These are phyloP conservation scores for Delitschia confertaspora DNA, from an alignment of 495 filamentous ascomycete species.

Conservation along the genomic window DNA sequence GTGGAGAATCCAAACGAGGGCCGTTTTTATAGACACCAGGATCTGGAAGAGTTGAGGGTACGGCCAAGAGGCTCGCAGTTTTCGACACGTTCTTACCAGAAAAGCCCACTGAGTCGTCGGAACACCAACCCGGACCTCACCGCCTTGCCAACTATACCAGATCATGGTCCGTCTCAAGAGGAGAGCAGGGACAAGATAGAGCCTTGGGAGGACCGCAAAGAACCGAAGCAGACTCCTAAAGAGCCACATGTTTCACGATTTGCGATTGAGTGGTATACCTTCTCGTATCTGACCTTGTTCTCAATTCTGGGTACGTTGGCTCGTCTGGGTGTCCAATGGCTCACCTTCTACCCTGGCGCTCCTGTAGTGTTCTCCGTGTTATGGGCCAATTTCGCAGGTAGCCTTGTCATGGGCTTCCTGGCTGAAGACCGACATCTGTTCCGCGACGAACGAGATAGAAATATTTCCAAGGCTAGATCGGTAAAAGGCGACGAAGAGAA, in stretches of 20 bases:
- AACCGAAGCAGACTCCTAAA: neutral
- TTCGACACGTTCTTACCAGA: neutral
- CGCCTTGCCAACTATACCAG: slow-evolving; percentile 14
- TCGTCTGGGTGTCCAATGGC: slow-evolving; percentile 68
- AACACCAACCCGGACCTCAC: slow-evolving; percentile 15
- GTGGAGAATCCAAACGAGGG: slow-evolving; percentile 41
- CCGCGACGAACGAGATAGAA: slow-evolving; percentile 51
- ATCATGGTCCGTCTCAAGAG: neutral
- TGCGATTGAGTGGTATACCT: slow-evolving; percentile 64
- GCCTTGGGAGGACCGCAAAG: neutral
- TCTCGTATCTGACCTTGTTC: slow-evolving; percentile 79
- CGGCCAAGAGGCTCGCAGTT: slow-evolving; percentile 9
- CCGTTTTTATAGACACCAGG: slow-evolving; percentile 24
- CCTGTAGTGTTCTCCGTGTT: slow-evolving; percentile 65
- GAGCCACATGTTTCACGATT: slow-evolving; percentile 39
- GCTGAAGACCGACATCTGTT: slow-evolving; percentile 72
- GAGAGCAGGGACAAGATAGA: neutral
- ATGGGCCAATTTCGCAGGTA: slow-evolving; percentile 89
- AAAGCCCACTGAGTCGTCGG: neutral
- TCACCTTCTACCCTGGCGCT: slow-evolving; percentile 72
- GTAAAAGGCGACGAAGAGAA: slow-evolving; percentile 26
- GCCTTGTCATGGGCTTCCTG: slow-evolving; percentile 77
- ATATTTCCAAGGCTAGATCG: slow-evolving; percentile 28
- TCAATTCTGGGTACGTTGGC: slow-evolving; percentile 80
- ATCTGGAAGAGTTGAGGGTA: slow-evolving; percentile 30